phyloP scores from a whole-genome alignment of 2,329 filamentous ascomycete species.

The Arthrobotrys pseudoclavata region DNA sequence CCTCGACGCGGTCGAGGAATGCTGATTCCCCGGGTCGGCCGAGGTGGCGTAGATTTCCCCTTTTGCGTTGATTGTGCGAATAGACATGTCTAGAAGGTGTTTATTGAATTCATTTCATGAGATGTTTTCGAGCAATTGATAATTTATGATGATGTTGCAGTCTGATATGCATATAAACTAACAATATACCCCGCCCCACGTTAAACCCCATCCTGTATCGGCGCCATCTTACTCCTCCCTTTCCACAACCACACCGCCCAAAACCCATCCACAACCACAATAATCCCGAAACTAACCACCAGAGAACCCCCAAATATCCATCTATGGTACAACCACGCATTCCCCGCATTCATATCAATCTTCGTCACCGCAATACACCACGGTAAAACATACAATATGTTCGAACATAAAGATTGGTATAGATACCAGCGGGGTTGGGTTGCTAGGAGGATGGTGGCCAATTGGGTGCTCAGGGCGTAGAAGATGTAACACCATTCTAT shows the following conservation, averaged over 20 bases:
- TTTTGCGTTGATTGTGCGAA: not conserved
- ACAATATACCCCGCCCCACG: not conserved
- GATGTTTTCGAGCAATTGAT: not conserved
- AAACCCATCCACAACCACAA: conserved; percentile 69
- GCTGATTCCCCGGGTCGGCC: not conserved
- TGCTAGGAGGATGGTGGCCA: conserved; percentile 75
- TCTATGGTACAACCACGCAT: conserved; percentile 77
- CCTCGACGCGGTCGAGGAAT: not conserved
- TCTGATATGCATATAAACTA: not conserved
- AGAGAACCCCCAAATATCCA: conserved; percentile 78
- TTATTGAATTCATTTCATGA: not conserved
- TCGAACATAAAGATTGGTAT: conserved; percentile 76
- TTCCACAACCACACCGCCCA: conserved; percentile 71
- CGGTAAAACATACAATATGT: conserved; percentile 77
- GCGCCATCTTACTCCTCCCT: conserved; percentile 67
- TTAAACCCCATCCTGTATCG: conserved; percentile 40
- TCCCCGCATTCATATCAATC: conserved; percentile 68
- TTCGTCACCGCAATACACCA: conserved; percentile 77
- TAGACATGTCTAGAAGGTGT: not conserved
- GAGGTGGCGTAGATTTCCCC: not conserved
- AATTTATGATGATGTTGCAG: not conserved
- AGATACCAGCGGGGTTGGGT: conserved; percentile 77
- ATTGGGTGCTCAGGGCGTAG: conserved; percentile 76
- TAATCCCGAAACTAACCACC: conserved; percentile 75
- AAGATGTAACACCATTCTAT: conserved; percentile 79